phyloP scores from a whole-genome alignment of 305 asterid species.

The Fraxinus albicans region DNA sequence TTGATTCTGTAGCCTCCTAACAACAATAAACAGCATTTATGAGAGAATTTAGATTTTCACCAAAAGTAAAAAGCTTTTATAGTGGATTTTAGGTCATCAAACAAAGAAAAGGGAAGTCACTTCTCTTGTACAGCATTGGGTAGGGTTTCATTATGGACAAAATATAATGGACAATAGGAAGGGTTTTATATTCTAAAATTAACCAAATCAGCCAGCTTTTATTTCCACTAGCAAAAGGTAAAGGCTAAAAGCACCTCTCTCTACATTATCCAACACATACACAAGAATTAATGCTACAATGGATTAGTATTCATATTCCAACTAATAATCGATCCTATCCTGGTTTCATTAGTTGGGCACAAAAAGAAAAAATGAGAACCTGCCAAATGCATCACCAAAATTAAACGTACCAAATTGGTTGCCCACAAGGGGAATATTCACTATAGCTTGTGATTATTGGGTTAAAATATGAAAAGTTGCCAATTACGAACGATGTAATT shows the following conservation, averaged over 20 bases:
- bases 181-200: not conserved
- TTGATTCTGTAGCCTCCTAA: not conserved
- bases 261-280: not conserved
- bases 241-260: not conserved
- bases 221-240: not conserved
- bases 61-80: not conserved
- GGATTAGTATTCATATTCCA: not conserved
- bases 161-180: not conserved
- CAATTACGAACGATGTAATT: not conserved
- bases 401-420: not conserved
- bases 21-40: not conserved
- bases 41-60: slow-evolving; percentile 23
- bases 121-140: slow-evolving; percentile 7
- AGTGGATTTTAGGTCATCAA: slow-evolving; percentile 33
- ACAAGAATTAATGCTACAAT: not conserved
- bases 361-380: not conserved
- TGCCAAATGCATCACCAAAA: not conserved
- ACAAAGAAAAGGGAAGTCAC: not conserved
- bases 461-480: not conserved
- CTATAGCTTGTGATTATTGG: not conserved
- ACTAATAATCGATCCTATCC: not conserved
- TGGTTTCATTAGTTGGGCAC: not conserved
- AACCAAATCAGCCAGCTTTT: not conserved
- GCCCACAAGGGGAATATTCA: not conserved
- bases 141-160: slow-evolving; percentile 16